Evolutionary conservation across 2,329 filamentous ascomycete species (phyloP).

Genomic region (Penicillium paneum): DNA sequence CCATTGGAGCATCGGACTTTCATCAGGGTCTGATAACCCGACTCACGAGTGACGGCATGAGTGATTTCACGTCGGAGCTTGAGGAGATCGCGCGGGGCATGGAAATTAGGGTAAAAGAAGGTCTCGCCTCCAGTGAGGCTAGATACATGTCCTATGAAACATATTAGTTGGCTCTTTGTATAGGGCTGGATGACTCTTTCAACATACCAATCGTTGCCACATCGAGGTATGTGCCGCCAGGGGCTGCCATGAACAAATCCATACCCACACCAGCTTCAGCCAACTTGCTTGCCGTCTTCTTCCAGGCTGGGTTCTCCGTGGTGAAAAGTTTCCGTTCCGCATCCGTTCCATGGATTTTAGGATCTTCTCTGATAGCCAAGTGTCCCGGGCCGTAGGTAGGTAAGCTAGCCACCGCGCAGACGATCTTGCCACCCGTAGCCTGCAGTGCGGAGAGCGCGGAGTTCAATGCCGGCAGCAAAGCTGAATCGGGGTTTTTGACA

Average conservation of each 20-base stretch:
- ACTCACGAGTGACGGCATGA: conserved; percentile 82
- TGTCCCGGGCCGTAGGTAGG: conserved; percentile 89
- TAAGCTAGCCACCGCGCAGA: conserved; percentile 81
- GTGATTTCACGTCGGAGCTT: conserved; percentile 82
- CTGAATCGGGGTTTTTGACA: conserved; percentile 87
- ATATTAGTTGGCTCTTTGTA: conserved; percentile 8
- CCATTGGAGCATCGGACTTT: conserved; percentile 98
- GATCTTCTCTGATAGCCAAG: conserved; percentile 81
- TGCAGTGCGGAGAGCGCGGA: conserved; percentile 80
- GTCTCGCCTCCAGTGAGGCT: conserved; percentile 90
- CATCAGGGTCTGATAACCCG: conserved; percentile 93
- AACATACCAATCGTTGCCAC: conserved; percentile 79
- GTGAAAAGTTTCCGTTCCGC: conserved; percentile 87
- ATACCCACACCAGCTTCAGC: conserved; percentile 80
- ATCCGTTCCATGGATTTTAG: conserved; percentile 80
- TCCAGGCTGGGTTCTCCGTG: conserved; percentile 85
- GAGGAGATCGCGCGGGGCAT: conserved; percentile 76
- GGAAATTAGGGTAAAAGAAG: conserved; percentile 96
- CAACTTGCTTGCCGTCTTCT: conserved; percentile 82
- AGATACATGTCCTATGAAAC: conserved; percentile 67
- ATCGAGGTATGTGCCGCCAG: conserved; percentile 86
- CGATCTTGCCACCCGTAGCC: conserved; percentile 84
- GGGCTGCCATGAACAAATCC: conserved; percentile 92
- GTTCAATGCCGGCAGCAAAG: conserved; percentile 77
- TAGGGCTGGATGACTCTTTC: not conserved